Conservation (phyloP, 2,329 filamentous ascomycete species). For the Aspergillus nomiae region DNA sequence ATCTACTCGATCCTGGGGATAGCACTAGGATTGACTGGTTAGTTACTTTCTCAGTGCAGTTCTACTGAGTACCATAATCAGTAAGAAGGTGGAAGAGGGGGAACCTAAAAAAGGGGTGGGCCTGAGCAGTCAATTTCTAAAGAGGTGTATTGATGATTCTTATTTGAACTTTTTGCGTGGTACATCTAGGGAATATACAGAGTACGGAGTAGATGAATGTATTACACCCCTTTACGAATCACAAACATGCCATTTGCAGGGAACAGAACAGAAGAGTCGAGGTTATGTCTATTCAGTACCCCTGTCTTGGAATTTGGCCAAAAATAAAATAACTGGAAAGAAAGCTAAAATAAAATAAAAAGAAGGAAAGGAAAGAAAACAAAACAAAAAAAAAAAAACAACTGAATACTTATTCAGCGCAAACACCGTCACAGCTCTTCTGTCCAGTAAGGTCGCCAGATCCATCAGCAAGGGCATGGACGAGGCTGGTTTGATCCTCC, state of each 20-base stretch:
- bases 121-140: background rate
- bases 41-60: background rate
- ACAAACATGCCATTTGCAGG: background rate
- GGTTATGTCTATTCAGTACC: background rate
- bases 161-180: background rate
- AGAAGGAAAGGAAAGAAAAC: background rate
- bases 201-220: background rate
- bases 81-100: background rate
- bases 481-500: background rate
- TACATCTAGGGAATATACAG: background rate
- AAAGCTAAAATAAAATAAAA: background rate
- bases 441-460: background rate
- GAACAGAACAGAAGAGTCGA: background rate
- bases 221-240: background rate
- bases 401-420: background rate
- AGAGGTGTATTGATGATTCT: background rate
- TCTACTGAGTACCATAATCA: background rate
- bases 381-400: background rate
- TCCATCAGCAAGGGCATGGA: slow-evolving; percentile 7
- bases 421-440: background rate
- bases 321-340: background rate
- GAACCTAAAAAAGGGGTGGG: background rate
- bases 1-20: background rate
- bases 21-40: background rate
- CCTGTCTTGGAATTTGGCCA: background rate